phyloP scores from a whole-genome alignment of 495 filamentous ascomycete species.

The Neurospora tetraspora region DNA sequence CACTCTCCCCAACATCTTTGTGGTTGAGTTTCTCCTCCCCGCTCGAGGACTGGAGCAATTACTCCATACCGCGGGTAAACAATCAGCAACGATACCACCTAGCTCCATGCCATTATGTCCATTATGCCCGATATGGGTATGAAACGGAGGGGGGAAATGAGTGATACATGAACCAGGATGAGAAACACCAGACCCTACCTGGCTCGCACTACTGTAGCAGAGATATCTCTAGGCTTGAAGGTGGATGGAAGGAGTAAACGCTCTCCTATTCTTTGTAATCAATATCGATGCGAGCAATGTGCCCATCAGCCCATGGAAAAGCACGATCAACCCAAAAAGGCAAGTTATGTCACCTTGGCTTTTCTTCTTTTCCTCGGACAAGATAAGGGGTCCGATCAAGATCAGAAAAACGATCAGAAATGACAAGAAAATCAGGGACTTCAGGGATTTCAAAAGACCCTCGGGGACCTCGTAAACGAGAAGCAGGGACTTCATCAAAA shows the following conservation, averaged over 20 bases:
- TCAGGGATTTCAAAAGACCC: not conserved
- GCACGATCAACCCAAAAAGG: not conserved
- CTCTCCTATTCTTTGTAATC: not conserved
- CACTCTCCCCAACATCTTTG: not conserved
- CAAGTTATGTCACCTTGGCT: not conserved
- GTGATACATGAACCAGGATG: not conserved
- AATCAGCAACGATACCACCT: not conserved
- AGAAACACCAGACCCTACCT: not conserved
- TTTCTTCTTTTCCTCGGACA: not conserved
- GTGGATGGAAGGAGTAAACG: not conserved
- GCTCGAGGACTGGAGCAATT: not conserved
- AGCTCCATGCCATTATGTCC: not conserved
- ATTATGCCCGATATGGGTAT: not conserved
- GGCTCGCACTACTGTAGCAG: not conserved
- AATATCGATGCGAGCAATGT: not conserved
- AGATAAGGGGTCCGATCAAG: not conserved
- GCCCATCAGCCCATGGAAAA: not conserved
- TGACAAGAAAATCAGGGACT: not conserved
- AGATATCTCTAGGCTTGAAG: not conserved
- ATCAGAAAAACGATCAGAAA: not conserved
- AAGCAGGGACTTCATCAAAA: not conserved
- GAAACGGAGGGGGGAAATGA: not conserved
- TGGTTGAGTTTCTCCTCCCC: not conserved
- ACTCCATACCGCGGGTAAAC: not conserved
- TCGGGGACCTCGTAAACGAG: not conserved